A percentile compares a stretch with the other conserved stretches of the same genome.
These are phyloP conservation scores for Lactarius hengduanensis DNA, from an alignment of 768 basidiomycete genomes.

Conservation along the genomic window DNA sequence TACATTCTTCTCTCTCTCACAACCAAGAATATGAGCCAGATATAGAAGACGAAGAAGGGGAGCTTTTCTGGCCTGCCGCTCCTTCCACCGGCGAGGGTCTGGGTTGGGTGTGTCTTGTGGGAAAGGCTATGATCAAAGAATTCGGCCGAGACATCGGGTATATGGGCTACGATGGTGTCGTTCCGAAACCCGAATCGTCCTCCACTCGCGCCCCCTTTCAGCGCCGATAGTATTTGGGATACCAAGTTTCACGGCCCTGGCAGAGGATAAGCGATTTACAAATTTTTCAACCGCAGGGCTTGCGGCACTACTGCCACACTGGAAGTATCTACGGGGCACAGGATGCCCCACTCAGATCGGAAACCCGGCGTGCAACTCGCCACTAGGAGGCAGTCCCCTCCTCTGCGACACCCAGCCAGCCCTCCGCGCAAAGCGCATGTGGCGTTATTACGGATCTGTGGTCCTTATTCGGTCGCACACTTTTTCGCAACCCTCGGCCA, in stretches of 20 bases:
- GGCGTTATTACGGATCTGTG: conserved; percentile 16
- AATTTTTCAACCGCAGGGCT: background rate
- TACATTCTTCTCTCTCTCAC: conserved; percentile 57
- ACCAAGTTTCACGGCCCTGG: conserved; percentile 1
- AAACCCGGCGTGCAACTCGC: conserved; percentile 13
- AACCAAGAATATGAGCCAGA: conserved; percentile 78
- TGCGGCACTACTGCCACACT: background rate
- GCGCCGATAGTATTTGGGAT: conserved; percentile 22
- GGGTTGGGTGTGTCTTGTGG: conserved; percentile 86
- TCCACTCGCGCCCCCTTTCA: conserved; percentile 12
- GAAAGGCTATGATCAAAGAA: conserved; percentile 82
- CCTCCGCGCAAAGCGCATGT: background rate
- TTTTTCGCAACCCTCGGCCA: background rate
- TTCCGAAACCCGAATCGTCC: conserved; percentile 56
- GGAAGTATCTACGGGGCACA: conserved; percentile 6
- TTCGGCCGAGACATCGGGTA: conserved; percentile 76
- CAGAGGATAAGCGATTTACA: conserved; percentile 3
- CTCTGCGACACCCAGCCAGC: conserved; percentile 10
- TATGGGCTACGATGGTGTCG: conserved; percentile 66
- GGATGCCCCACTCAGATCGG: conserved; percentile 12
- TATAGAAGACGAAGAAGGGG: conserved; percentile 82
- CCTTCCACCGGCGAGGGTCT: conserved; percentile 71
- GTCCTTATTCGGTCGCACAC: conserved; percentile 10
- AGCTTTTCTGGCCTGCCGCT: conserved; percentile 82
- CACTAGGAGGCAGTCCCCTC: background rate